Conservation (phyloP, 495 filamentous ascomycete genomes). For the Penicillium odoratum region DNA sequence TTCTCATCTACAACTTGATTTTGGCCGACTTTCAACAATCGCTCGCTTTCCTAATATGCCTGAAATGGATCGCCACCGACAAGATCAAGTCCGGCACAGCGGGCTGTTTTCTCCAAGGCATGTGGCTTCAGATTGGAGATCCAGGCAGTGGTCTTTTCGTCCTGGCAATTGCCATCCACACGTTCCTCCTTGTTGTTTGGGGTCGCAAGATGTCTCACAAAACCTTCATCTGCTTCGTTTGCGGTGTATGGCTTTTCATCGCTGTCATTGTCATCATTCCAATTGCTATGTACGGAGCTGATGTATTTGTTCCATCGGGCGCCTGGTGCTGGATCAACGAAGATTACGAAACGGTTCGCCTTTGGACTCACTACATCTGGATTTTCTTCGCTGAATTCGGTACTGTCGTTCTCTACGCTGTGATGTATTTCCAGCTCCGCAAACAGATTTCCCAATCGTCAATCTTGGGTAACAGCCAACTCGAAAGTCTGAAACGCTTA, state of each 20-base stretch:
- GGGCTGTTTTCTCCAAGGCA: conserved; percentile 68
- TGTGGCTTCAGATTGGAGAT: conserved; percentile 71
- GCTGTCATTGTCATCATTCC: conserved; percentile 58
- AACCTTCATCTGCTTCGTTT: conserved; percentile 51
- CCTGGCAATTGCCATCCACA: conserved; percentile 67
- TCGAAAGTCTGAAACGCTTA: conserved; percentile 41
- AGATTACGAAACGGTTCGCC: conserved; percentile 58
- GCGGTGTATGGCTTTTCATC: conserved; percentile 59
- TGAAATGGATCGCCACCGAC: conserved; percentile 57
- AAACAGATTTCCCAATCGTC: conserved; percentile 45
- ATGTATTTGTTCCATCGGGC: conserved; percentile 61
- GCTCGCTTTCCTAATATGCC: conserved; percentile 64
- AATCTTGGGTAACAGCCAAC: conserved; percentile 37
- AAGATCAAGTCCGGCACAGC: conserved; percentile 55
- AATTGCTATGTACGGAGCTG: conserved; percentile 50
- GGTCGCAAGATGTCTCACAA: conserved; percentile 56
- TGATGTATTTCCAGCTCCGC: conserved; percentile 63
- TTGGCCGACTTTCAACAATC: conserved; percentile 74
- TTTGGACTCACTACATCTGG: conserved; percentile 77
- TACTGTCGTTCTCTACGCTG: conserved; percentile 62
- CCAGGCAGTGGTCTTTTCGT: conserved; percentile 70
- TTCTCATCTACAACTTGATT: conserved; percentile 73
- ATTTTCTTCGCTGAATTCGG: conserved; percentile 70
- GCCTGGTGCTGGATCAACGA: conserved; percentile 75
- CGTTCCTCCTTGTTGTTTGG: conserved; percentile 63